These are phyloP conservation scores for Hypoxylon rickii DNA, from an alignment of 495 filamentous ascomycete genomes.

Conservation along the genomic window DNA sequence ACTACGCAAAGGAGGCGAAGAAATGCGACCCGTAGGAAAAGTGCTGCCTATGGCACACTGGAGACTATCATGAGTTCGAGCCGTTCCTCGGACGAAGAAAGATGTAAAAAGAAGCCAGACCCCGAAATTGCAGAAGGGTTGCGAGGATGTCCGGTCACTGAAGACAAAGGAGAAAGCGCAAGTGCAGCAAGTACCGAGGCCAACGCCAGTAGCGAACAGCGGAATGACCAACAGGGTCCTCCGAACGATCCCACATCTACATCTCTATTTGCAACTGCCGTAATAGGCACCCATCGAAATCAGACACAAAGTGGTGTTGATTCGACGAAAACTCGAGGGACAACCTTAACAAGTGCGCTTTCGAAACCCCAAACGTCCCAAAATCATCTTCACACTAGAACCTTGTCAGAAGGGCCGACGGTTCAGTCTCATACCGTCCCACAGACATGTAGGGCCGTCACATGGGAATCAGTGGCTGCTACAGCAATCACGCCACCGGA, in stretches of 20 bases:
- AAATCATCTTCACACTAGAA: conserved; percentile 25
- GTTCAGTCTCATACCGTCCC: conserved; percentile 7
- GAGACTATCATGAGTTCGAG: conserved; percentile 63
- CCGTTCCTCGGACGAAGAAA: conserved; percentile 59
- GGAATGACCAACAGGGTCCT: conserved; percentile 28
- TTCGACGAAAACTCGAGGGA: not conserved
- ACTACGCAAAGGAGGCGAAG: conserved; percentile 31
- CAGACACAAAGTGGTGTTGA: conserved; percentile 12
- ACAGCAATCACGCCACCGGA: conserved; percentile 2
- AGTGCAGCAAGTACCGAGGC: conserved; percentile 24
- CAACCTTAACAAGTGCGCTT: conserved; percentile 3
- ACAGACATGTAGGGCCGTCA: conserved; percentile 1
- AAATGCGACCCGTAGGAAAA: conserved; percentile 45
- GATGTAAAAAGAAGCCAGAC: conserved; percentile 53
- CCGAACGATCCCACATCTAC: conserved; percentile 40
- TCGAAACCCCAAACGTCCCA: conserved; percentile 14
- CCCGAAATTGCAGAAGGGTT: conserved; percentile 55
- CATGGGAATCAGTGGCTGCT: conserved; percentile 2
- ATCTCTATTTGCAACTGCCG: conserved; percentile 50
- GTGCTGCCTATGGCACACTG: conserved; percentile 55
- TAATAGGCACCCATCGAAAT: conserved; percentile 45
- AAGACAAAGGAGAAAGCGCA: conserved; percentile 33
- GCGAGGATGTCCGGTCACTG: conserved; percentile 47
- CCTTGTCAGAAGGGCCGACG: conserved; percentile 1
- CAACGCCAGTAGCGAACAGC: conserved; percentile 26